Evolutionary conservation across 2,329 filamentous ascomycete genomes (phyloP), one percentile per base, ranked within the genome.

Genomic region (Penicillium frequentans): DNA sequence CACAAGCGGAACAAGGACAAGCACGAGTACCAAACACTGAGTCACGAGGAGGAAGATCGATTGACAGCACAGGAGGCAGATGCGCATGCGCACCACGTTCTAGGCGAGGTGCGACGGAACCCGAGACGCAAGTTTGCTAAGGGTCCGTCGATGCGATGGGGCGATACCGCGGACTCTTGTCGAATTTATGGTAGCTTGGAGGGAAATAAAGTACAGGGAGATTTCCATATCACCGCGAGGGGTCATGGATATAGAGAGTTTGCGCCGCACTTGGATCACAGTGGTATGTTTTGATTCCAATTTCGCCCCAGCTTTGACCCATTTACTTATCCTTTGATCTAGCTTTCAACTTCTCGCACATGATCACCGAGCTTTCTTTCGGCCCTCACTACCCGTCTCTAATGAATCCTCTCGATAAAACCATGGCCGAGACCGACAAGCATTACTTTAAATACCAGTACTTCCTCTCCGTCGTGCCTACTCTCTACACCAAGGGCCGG

Each of bases 391-490:
- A 97, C 79, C 93, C 95, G 1, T 91, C 89, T 26, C 87, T 99
- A 54, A 84, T 89, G 69, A 99, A 99, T 78, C 95, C 95, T 0
- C 90, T 99, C 68, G 95, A 98, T 79, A 88, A 89, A 64, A 98
- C 95, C 45, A 86, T 93, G 75, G 90, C 93, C 68, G 77, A 82
- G 3, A 93, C 90, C n/a, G 72, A 81, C 16, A 73, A 76, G 59
- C 84, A 96, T 81, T 98, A 97, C 81, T 89, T 93, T 84, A 96
- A 95, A 77, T 98, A 92, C 80, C 95, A 99, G 77, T 99, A 99
- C 84, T 98, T 95, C 80, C 83, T 98, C 71, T 96, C 90, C 39
- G 84, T 99, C 37, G 95, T 99, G 2, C 95, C 95, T 2, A 99
- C 95, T 5, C 85, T 96, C 68, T 99, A 98, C 82, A 92, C 86